phyloP scores from a whole-genome alignment of 2,329 filamentous ascomycete species.

The Paramyrothecium roridum region DNA sequence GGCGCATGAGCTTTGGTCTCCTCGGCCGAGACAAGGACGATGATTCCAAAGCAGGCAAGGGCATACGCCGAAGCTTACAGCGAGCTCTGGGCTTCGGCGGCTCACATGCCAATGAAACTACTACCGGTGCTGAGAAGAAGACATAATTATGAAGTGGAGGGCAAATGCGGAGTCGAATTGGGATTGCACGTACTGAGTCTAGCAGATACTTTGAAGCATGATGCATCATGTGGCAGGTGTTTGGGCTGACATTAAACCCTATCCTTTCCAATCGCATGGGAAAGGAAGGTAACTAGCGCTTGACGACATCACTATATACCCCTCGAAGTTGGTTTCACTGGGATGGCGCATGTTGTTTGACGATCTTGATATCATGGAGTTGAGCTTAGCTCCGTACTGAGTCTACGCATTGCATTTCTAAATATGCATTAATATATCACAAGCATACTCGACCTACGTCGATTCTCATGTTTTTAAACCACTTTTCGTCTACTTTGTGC shows the following conservation, averaged over 20 bases:
- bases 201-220: background rate
- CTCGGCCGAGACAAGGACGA: conserved; percentile 38
- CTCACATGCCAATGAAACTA: background rate
- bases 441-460: too few relatives aligned
- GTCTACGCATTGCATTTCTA: too few relatives aligned
- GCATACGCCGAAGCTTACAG: conserved; percentile 43
- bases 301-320: background rate
- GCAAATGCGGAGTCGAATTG: background rate
- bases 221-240: too few relatives aligned
- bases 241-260: too few relatives aligned
- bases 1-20: conserved; percentile 46
- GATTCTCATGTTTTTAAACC: too few relatives aligned
- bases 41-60: conserved; percentile 28
- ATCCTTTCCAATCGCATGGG: too few relatives aligned
- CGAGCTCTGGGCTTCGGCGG: conserved; percentile 39
- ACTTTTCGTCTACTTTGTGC: too few relatives aligned
- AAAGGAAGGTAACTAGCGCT: background rate
- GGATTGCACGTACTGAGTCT: background rate
- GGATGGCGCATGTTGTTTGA: background rate
- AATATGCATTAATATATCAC: too few relatives aligned
- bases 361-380: too few relatives aligned
- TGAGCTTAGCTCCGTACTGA: too few relatives aligned
- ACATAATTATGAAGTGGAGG: conserved; percentile 1
- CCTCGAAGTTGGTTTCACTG: background rate
- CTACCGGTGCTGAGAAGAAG: conserved; percentile 7